Conservation (phyloP, 148 eudicot genomes). For the Vaccinium macrocarpon region DNA sequence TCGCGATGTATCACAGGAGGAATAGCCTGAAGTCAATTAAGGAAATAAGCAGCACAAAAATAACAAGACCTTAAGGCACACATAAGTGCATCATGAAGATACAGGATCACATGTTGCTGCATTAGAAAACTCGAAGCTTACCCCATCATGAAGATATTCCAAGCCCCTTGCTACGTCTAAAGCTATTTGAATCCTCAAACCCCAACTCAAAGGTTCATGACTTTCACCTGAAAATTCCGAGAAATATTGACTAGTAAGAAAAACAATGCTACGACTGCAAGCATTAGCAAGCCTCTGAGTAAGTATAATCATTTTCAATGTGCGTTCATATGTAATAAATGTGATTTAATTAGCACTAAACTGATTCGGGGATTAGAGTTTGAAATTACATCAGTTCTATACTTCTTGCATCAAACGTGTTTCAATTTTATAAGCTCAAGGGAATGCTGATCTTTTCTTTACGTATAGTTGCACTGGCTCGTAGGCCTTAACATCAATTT, state of each 20-base stretch:
- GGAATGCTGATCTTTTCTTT: too few species aligned
- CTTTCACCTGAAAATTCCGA: conserved; percentile 49
- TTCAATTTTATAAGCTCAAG: background rate
- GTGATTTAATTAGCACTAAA: background rate
- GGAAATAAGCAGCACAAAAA: conserved; percentile 7
- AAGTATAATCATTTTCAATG: background rate
- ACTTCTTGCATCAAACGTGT: background rate
- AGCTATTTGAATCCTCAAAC: conserved; percentile 73
- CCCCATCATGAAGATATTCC: conserved; percentile 99
- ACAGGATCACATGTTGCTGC: background rate
- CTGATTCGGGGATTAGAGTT: background rate
- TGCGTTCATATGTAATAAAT: background rate
- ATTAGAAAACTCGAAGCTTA: conserved; percentile 22
- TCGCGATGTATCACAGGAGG: conserved; percentile 97
- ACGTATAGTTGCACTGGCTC: too few species aligned
- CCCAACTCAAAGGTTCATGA: conserved; percentile 70
- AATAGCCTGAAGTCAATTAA: conserved; percentile 61
- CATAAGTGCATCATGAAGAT: background rate
- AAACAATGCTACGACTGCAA: background rate
- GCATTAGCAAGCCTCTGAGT: background rate
- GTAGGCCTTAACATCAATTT: background rate
- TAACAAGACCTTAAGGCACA: background rate
- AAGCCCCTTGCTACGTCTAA: conserved; percentile 88
- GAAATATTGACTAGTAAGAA: too few species aligned
- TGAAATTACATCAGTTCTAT: background rate